Percentiles rank a stretch among this genome's conserved stretches.
These are phyloP conservation scores for Leccinum variabile DNA, from an alignment of 1,284 basidiomycete genomes.

Conservation along the genomic window DNA sequence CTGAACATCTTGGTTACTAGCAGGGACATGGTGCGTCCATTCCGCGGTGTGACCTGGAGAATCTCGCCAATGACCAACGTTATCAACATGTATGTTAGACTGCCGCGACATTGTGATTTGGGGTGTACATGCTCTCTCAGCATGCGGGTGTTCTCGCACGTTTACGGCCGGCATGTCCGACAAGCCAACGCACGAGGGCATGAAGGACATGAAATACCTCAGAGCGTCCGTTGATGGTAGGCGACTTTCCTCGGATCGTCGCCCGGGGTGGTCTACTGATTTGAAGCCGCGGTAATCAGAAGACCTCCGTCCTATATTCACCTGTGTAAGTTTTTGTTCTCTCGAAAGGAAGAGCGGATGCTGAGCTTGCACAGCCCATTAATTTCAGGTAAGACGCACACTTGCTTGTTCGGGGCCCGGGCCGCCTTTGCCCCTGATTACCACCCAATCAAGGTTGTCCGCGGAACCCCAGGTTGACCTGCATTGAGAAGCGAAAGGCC, in stretches of 20 bases:
- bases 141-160: constrained; percentile 47
- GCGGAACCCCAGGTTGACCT: constrained; percentile 24
- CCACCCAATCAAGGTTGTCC: constrained; percentile 31
- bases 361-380: constrained; percentile 40
- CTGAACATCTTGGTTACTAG: constrained; percentile 45
- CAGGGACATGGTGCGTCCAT: constrained; percentile 38
- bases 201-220: constrained; percentile 56
- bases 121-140: constrained; percentile 53
- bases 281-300: constrained; percentile 37
- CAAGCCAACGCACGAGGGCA: constrained; percentile 50
- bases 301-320: constrained; percentile 56
- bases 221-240: constrained; percentile 59
- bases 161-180: constrained; percentile 48
- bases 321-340: constrained; percentile 44
- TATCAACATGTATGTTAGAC: constrained; percentile 38
- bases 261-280: neutral
- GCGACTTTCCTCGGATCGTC: constrained; percentile 10
- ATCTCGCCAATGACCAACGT: neutral
- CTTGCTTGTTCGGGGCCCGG: neutral
- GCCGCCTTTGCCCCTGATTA: constrained; percentile 7
- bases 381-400: constrained; percentile 40
- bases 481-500: constrained; percentile 20
- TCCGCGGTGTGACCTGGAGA: neutral
- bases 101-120: constrained; percentile 49
- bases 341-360: neutral